phyloP scores from a whole-genome alignment of 208 protist species.

The Acanthamoeba quina region DNA sequence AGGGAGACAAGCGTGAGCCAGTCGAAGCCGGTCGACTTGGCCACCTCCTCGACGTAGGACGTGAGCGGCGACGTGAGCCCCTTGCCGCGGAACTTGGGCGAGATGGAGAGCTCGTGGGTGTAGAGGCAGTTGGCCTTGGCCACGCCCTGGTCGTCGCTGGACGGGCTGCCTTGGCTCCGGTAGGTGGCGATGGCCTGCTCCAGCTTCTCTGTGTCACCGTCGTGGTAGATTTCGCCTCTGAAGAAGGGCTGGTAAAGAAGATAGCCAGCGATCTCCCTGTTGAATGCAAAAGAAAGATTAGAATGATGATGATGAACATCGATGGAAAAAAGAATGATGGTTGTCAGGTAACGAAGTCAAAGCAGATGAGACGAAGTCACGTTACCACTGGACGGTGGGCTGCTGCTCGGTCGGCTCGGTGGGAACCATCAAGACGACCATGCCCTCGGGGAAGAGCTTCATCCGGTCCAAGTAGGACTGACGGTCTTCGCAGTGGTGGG shows the following conservation, averaged over 20 bases:
- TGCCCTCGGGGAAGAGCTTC: conserved; percentile 47
- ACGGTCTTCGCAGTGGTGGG: conserved; percentile 45
- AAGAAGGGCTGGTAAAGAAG: conserved; percentile 65
- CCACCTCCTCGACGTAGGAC: conserved; percentile 45
- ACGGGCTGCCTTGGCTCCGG: background rate
- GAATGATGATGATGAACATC: background rate
- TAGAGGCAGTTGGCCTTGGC: conserved; percentile 48
- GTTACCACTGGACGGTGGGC: conserved; percentile 40
- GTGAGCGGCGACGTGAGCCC: conserved; percentile 52
- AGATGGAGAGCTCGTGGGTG: conserved; percentile 63
- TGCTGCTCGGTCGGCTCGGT: conserved; percentile 40
- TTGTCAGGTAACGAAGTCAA: background rate
- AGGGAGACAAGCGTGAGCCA: conserved; percentile 68
- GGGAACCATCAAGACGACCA: conserved; percentile 54
- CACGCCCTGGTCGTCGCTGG: background rate
- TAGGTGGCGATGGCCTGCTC: conserved; percentile 35
- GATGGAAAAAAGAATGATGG: background rate
- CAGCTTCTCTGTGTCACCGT: conserved; percentile 32
- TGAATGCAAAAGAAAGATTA: background rate
- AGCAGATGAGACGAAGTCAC: background rate
- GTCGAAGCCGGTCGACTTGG: conserved; percentile 35
- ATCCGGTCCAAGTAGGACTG: conserved; percentile 50
- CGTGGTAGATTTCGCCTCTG: conserved; percentile 51
- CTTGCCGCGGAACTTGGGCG: conserved; percentile 57
- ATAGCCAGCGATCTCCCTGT: conserved; percentile 67